Percentiles rank a stretch among this genome's conserved stretches.
phyloP scores from a whole-genome alignment of 2,329 filamentous ascomycete species.

The Colletotrichum trifolii region DNA sequence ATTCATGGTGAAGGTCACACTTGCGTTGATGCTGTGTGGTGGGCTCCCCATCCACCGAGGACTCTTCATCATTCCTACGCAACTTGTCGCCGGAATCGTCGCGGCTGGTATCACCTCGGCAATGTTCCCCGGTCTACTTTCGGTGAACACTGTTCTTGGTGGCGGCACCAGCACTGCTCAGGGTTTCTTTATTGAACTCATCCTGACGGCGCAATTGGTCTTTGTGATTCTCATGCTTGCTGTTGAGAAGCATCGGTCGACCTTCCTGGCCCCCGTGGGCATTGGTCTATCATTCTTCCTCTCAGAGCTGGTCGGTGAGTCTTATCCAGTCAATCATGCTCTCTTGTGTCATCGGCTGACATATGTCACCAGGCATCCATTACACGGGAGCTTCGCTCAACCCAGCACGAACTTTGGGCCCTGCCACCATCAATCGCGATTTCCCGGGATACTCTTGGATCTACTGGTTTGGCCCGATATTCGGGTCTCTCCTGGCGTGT shows the following conservation, averaged over 20 bases:
- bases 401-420: conserved; percentile 62
- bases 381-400: conserved; percentile 62
- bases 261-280: conserved; percentile 76
- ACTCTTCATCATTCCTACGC: conserved; percentile 63
- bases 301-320: conserved; percentile 53
- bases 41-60: conserved; percentile 65
- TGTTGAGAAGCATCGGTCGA: conserved; percentile 78
- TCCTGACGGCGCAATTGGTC: conserved; percentile 72
- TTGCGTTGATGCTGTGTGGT: conserved; percentile 69
- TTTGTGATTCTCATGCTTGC: conserved; percentile 77
- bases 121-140: conserved; percentile 67
- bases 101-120: conserved; percentile 67
- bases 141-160: conserved; percentile 66
- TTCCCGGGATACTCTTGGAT: conserved; percentile 64
- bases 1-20: conserved; percentile 54
- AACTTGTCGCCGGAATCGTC: conserved; percentile 68
- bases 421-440: conserved; percentile 52
- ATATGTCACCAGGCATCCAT: conserved; percentile 47
- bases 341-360: background rate
- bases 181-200: conserved; percentile 75
- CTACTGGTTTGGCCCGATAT: conserved; percentile 64
- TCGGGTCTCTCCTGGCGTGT: conserved; percentile 61
- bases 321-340: background rate
- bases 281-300: conserved; percentile 80
- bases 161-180: conserved; percentile 62